Conservation (phyloP, 176 grass and related monocot species). For the Bolboschoenus planiculmis region DNA sequence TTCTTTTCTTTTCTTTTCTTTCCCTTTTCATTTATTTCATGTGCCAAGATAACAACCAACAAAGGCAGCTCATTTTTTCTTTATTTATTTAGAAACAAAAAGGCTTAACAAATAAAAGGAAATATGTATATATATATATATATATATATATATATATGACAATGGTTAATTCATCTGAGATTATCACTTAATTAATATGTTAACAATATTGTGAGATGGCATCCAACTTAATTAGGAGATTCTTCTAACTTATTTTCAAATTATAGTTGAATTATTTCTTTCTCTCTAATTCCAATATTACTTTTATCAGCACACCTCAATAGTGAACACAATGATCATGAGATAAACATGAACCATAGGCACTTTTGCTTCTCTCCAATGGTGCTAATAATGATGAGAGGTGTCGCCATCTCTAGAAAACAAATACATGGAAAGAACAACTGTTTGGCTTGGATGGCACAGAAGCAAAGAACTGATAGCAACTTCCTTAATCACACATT, state of each 20-base stretch:
- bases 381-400: background rate
- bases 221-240: too few species aligned
- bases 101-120: too few species aligned
- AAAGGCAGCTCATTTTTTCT: background rate
- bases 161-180: too few species aligned
- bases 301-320: background rate
- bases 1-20: too few species aligned
- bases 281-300: too few species aligned
- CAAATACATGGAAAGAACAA: constrained; percentile 10
- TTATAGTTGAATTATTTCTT: too few species aligned
- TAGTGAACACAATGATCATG: background rate
- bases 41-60: background rate
- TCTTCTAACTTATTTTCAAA: too few species aligned
- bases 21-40: background rate
- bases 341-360: background rate
- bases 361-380: background rate
- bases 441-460: constrained; percentile 11
- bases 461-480: background rate
- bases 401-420: background rate
- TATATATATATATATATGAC: too few species aligned
- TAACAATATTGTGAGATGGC: too few species aligned
- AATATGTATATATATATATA: too few species aligned
- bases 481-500: background rate
- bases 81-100: background rate
- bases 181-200: too few species aligned